phyloP scores from a whole-genome alignment of 768 basidiomycete species.

The Pleurotus salmoneostramineus region DNA sequence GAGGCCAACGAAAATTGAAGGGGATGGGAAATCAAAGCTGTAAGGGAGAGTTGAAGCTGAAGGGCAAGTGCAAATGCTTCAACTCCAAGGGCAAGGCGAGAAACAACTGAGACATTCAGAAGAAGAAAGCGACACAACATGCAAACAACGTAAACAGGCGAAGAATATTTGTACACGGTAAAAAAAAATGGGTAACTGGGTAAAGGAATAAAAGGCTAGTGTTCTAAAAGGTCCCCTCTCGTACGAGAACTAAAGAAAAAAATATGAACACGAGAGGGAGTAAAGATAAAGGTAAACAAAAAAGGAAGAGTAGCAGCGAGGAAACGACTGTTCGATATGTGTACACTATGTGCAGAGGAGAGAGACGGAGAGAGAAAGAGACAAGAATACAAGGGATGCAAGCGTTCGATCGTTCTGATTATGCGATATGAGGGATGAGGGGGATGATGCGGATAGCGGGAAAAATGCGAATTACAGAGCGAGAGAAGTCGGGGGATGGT shows the following conservation, averaged over 20 bases:
- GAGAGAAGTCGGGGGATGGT: neutral
- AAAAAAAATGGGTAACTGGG: too few relatives aligned
- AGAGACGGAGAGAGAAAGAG: neutral
- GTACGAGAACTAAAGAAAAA: neutral
- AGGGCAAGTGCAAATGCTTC: too few relatives aligned
- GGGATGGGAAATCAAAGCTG: too few relatives aligned
- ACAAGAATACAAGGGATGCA: neutral
- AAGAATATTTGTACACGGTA: too few relatives aligned
- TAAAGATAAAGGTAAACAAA: neutral
- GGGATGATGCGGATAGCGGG: neutral
- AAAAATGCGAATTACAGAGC: neutral
- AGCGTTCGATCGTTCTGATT: neutral
- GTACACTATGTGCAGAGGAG: conserved; percentile 1
- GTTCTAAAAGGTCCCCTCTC: neutral
- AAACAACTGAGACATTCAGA: too few relatives aligned
- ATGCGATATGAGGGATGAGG: neutral
- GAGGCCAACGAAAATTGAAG: too few relatives aligned
- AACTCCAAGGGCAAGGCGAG: too few relatives aligned
- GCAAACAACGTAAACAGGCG: too few relatives aligned
- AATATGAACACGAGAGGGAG: neutral
- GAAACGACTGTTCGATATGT: neutral
- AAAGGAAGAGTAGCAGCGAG: neutral
- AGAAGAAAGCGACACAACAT: too few relatives aligned
- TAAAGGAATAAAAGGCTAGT: neutral
- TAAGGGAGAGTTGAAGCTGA: too few relatives aligned